Evolutionary conservation across 2,329 filamentous ascomycete genomes (phyloP).

Genomic region (Ceratocystis cubensis): DNA sequence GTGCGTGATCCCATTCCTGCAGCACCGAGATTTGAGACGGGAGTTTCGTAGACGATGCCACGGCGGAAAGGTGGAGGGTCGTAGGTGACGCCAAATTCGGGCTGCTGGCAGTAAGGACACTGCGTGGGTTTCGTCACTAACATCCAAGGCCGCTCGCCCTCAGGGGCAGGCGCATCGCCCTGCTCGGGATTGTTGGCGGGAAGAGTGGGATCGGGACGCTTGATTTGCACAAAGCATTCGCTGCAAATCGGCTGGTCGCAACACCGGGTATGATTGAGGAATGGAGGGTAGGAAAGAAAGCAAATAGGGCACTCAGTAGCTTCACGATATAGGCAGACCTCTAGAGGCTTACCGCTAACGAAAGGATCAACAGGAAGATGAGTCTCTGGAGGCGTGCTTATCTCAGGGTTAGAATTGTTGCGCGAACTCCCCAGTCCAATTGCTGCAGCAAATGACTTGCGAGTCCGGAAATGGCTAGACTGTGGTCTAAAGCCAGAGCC

Average conservation of each 20-base stretch:
- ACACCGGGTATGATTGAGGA: constrained; percentile 85
- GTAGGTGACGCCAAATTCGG: constrained; percentile 95
- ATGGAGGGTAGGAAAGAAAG: constrained; percentile 89
- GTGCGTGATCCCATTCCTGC: constrained; percentile 80
- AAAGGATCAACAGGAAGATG: constrained; percentile 68
- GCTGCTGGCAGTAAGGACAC: constrained; percentile 89
- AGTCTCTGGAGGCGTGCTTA: constrained; percentile 59
- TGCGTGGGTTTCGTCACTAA: constrained; percentile 82
- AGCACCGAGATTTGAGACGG: constrained; percentile 40
- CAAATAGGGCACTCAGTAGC: constrained; percentile 88
- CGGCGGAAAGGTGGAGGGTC: constrained; percentile 77
- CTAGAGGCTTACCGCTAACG: constrained; percentile 86
- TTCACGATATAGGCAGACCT: constrained; percentile 88
- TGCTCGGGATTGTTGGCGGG: constrained; percentile 56
- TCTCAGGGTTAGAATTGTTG: constrained; percentile 58
- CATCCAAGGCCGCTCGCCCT: constrained; percentile 36
- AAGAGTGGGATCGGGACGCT: constrained; percentile 79
- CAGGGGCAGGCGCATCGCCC: constrained; percentile 27
- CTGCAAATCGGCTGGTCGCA: constrained; percentile 96
- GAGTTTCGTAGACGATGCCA: constrained; percentile 54
- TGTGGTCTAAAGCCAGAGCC: constrained; percentile 32
- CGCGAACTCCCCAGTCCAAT: constrained; percentile 56
- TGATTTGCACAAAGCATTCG: constrained; percentile 98
- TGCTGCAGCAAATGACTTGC: constrained; percentile 72
- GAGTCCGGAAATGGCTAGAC: constrained; percentile 60